A percentile compares a stretch with the other conserved stretches of the same genome.
phyloP scores from a whole-genome alignment of 1,139 yeast genomes.

The Lodderomyces oxycetoniae region DNA sequence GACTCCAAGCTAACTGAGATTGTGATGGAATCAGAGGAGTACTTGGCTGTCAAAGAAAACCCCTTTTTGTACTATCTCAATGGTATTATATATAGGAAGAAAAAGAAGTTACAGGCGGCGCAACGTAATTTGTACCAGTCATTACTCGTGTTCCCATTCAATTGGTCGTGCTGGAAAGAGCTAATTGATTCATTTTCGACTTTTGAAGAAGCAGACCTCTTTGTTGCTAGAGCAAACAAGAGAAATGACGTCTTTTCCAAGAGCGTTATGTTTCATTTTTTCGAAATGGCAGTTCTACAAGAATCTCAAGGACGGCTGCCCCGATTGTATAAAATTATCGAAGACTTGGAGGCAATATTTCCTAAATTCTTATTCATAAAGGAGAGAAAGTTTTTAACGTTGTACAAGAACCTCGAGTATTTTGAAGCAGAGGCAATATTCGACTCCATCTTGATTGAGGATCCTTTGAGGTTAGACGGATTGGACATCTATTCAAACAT shows the following conservation, averaged over 20 bases:
- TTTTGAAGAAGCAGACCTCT: conserved; percentile 55
- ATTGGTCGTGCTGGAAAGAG: conserved; percentile 95
- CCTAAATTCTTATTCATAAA: conserved; percentile 74
- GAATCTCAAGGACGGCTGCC: conserved; percentile 71
- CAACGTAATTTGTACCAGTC: conserved; percentile 57
- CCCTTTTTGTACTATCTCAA: conserved; percentile 67
- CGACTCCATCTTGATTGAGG: conserved; percentile 67
- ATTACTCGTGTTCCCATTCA: conserved; percentile 63
- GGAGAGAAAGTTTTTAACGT: conserved; percentile 74
- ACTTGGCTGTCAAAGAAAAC: conserved; percentile 30
- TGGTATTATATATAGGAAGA: conserved; percentile 62
- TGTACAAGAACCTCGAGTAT: conserved; percentile 79
- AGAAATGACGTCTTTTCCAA: conserved; percentile 14
- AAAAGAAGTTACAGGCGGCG: conserved; percentile 58
- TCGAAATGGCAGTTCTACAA: conserved; percentile 67
- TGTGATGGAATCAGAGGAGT: conserved; percentile 35
- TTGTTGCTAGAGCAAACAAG: conserved; percentile 37
- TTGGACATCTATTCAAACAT: conserved; percentile 90
- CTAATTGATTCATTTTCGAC: conserved; percentile 59
- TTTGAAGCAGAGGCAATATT: conserved; percentile 73
- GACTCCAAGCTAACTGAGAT: conserved; percentile 39
- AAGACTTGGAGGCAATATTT: conserved; percentile 45
- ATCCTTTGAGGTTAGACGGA: conserved; percentile 86
- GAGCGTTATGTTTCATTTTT: conserved; percentile 59
- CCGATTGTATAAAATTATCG: conserved; percentile 46